Percentiles rank a stretch among this genome's conserved stretches.
Conservation (phyloP, 1,284 basidiomycete species). For the Naganishia cerealis region DNA sequence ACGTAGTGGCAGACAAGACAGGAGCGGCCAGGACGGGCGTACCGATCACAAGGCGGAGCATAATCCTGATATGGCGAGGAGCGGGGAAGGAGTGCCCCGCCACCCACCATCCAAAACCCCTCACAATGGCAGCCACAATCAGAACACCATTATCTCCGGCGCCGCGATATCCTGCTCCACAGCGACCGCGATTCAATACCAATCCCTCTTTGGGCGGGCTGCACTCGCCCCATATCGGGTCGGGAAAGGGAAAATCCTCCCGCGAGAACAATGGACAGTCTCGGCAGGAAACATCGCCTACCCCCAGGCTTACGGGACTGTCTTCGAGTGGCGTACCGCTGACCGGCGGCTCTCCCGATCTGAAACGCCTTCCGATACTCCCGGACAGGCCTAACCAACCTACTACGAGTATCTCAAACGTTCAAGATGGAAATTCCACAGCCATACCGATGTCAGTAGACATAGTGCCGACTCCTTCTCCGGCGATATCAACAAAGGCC, state of each 20-base stretch:
- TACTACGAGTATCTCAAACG: neutral
- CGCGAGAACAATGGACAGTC: no score
- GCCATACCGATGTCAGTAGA: constrained; percentile 1
- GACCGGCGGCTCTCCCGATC: neutral
- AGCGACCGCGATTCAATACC: constrained; percentile 11
- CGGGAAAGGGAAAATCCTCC: neutral
- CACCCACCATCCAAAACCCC: neutral
- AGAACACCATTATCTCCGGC: constrained; percentile 16
- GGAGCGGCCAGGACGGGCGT: neutral
- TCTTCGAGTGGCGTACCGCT: neutral
- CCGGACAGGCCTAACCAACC: neutral
- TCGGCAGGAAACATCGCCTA: neutral
- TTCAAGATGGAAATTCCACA: neutral
- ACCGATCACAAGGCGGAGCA: neutral
- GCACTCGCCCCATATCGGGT: neutral
- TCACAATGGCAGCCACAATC: constrained; percentile 4
- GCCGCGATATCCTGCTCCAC: constrained; percentile 4
- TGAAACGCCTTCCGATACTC: neutral
- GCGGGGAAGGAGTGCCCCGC: neutral
- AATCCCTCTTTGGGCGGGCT: constrained; percentile 8
- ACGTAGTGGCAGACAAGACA: neutral
- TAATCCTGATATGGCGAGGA: neutral
- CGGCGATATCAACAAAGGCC: constrained; percentile 10
- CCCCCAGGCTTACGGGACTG: neutral
- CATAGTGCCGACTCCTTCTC: constrained; percentile 7